Evolutionary conservation across 2,329 filamentous ascomycete genomes (phyloP).

Genomic region (Penicillium sp.): DNA sequence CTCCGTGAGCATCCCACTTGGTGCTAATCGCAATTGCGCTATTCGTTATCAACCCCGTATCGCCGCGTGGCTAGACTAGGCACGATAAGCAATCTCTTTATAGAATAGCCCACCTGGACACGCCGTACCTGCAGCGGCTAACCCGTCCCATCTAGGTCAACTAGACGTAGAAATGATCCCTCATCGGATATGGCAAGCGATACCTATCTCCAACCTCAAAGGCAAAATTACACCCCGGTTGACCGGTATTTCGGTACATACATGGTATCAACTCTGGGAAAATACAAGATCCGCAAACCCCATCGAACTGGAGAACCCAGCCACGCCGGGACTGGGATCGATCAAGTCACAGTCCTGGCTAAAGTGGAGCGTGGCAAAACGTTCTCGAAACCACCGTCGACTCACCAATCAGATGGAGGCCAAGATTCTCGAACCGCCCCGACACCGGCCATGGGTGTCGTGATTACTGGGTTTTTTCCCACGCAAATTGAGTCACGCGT

Average conservation of each 20-base stretch:
- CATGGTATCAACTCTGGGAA: constrained; percentile 3
- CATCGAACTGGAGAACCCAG: constrained; percentile 19
- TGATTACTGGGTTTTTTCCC: constrained; percentile 5
- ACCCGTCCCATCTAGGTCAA: neutral
- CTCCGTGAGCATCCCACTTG: neutral
- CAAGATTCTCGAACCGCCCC: constrained; percentile 16
- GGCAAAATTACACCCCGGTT: neutral
- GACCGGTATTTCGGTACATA: constrained; percentile 1
- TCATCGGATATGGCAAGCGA: neutral
- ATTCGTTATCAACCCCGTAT: constrained; percentile 16
- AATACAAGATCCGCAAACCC: constrained; percentile 12
- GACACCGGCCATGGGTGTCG: constrained; percentile 27
- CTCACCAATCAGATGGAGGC: constrained; percentile 9
- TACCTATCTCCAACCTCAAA: neutral
- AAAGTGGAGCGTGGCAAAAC: constrained; percentile 36
- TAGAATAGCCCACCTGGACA: neutral
- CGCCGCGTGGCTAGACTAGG: constrained; percentile 6
- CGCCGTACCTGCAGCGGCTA: constrained; percentile 4
- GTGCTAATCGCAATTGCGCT: neutral
- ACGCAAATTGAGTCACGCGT: constrained; percentile 11
- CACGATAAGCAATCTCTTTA: neutral
- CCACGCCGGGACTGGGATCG: constrained; percentile 12
- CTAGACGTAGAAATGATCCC: neutral
- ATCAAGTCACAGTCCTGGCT: constrained; percentile 13
- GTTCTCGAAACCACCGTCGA: constrained; percentile 26